Percentiles rank a stretch among this genome's conserved stretches.
These are phyloP conservation scores for Starmerella roubikii DNA, from an alignment of 805 yeast genomes.

Conservation along the genomic window DNA sequence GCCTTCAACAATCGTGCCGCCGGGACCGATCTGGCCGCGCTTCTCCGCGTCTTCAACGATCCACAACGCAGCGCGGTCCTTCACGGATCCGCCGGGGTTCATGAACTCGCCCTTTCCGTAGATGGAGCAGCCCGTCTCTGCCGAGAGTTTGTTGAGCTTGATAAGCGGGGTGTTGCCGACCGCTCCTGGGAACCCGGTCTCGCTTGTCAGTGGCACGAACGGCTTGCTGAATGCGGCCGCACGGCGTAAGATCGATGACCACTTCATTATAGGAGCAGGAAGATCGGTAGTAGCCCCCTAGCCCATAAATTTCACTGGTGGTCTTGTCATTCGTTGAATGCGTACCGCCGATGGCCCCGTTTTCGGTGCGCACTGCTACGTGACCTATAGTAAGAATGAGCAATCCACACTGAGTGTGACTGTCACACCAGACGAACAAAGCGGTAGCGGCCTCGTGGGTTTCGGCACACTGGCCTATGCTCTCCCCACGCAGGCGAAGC, in stretches of 20 bases:
- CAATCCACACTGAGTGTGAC: constrained; percentile 15
- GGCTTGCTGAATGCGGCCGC: constrained; percentile 24
- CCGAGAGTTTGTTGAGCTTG: constrained; percentile 42
- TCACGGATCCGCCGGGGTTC: constrained; percentile 90
- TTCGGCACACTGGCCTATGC: constrained; percentile 21
- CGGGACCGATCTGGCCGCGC: constrained; percentile 42
- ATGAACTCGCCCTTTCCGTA: constrained; percentile 85
- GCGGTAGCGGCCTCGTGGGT: background rate
- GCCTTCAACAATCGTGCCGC: constrained; percentile 84
- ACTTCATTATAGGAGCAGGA: constrained; percentile 10
- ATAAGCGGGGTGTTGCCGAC: constrained; percentile 89
- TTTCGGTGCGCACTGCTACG: constrained; percentile 12
- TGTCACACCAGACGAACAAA: constrained; percentile 3
- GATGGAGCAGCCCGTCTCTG: constrained; percentile 53
- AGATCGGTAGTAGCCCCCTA: too few species aligned
- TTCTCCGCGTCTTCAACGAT: constrained; percentile 67
- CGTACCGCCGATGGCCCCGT: constrained; percentile 5
- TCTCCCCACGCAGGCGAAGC: constrained; percentile 8
- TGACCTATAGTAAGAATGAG: constrained; percentile 7
- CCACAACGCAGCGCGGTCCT: constrained; percentile 77
- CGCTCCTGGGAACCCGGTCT: constrained; percentile 62
- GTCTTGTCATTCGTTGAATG: constrained; percentile 2
- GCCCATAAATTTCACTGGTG: too few species aligned
- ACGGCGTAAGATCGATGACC: constrained; percentile 4
- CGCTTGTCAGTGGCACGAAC: constrained; percentile 52